A percentile compares a stretch with the other conserved stretches of the same genome.
Evolutionary conservation across 306 rosid species (phyloP).

Genomic region (Vigna mungo): DNA sequence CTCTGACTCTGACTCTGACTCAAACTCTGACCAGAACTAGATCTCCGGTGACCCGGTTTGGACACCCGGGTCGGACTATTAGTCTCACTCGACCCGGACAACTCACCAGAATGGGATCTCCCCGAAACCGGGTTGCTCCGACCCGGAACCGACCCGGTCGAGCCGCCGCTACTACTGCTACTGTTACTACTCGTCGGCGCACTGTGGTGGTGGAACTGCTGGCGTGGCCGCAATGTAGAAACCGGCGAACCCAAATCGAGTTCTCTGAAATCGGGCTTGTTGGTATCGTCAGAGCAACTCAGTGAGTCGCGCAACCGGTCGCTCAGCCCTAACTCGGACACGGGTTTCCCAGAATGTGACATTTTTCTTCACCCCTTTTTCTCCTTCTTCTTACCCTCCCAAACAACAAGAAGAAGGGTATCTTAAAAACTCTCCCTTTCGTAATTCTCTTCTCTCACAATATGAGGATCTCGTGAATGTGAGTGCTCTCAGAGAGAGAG

Average conservation of each 20-base stretch:
- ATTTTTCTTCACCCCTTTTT: conserved; percentile 41
- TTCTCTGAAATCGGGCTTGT: conserved; percentile 86
- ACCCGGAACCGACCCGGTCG: conserved; percentile 73
- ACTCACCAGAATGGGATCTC: conserved; percentile 73
- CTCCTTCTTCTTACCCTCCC: neutral
- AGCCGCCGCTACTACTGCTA: conserved; percentile 64
- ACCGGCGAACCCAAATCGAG: conserved; percentile 89
- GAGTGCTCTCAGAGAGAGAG: neutral
- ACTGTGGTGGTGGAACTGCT: conserved; percentile 38
- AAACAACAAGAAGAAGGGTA: conserved; percentile 7
- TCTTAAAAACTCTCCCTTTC: neutral
- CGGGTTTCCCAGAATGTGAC: conserved; percentile 73
- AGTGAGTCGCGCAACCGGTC: conserved; percentile 68
- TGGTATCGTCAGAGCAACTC: conserved; percentile 52
- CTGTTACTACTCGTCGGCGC: conserved; percentile 59
- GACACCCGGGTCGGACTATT: conserved; percentile 63
- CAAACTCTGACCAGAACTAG: conserved; percentile 65
- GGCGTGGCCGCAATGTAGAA: conserved; percentile 74
- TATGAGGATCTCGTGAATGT: conserved; percentile 78
- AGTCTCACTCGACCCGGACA: conserved; percentile 68
- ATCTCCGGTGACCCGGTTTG: conserved; percentile 59
- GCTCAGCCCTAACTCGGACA: conserved; percentile 53
- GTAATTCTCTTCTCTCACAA: neutral
- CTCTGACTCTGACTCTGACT: conserved; percentile 7
- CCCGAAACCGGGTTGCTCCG: conserved; percentile 46